Evolutionary conservation across 306 rosid species (phyloP).

Genomic region (Acacia crassicarpa): DNA sequence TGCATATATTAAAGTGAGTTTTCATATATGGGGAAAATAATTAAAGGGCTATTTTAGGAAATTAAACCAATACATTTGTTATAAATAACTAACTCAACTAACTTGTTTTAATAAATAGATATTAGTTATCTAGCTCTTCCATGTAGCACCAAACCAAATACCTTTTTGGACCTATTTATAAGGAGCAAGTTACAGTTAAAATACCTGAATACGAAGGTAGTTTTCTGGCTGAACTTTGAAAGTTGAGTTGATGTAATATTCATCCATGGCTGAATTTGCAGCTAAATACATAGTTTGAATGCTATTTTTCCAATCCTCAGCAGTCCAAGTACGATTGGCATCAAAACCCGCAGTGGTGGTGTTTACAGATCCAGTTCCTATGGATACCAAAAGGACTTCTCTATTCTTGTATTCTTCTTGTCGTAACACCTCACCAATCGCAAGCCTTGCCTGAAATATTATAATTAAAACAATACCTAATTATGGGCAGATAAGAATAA

Average conservation of each 20-base stretch:
- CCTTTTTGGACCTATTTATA: background rate
- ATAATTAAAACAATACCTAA: background rate
- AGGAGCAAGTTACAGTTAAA: background rate
- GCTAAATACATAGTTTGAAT: slow-evolving; percentile 23
- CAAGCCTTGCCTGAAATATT: slow-evolving; percentile 39
- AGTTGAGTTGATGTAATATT: background rate
- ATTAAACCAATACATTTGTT: no score
- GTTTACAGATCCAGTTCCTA: slow-evolving; percentile 53
- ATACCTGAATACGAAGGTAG: background rate
- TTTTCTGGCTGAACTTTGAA: background rate
- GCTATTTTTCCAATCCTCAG: slow-evolving; percentile 20
- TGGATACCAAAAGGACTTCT: slow-evolving; percentile 39
- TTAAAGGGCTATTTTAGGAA: no score
- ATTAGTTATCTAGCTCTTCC: background rate
- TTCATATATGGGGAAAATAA: no score
- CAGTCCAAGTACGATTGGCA: slow-evolving; percentile 46
- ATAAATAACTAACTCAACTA: no score
- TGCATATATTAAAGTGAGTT: no score
- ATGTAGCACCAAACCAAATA: rapidly evolving
- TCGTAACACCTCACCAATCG: slow-evolving; percentile 40
- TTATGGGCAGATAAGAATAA: no score
- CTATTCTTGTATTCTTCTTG: slow-evolving; percentile 29
- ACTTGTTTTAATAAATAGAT: no score
- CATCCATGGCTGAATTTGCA: slow-evolving; percentile 6
- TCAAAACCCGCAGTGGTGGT: background rate